Conservation (phyloP, 176 grass and related monocot species). For the Rhynchospora pubera region DNA sequence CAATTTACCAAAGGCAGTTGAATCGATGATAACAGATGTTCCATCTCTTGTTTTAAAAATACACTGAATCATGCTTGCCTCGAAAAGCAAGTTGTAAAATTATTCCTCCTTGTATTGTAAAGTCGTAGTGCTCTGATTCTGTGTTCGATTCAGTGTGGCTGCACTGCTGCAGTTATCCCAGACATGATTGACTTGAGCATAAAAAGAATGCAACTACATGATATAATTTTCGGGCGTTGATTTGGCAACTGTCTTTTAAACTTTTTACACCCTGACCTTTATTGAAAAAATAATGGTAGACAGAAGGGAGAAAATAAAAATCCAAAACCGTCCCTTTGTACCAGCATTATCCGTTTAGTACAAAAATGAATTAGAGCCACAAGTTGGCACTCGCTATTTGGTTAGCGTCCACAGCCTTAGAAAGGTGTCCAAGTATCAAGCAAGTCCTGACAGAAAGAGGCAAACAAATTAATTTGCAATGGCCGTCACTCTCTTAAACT, state of each 20-base stretch:
- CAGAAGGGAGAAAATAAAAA: background rate
- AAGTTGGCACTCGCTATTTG: background rate
- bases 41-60: too few species aligned
- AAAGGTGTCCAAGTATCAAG: background rate
- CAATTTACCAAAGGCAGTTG: background rate
- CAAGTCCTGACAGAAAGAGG: background rate
- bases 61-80: background rate
- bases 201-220: too few species aligned
- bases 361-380: background rate
- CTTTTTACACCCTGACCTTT: background rate
- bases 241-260: background rate
- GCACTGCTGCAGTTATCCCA: too few species aligned
- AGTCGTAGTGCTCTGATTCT: background rate
- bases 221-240: too few species aligned
- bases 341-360: background rate
- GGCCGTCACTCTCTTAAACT: background rate
- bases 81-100: background rate
- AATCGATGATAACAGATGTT: too few species aligned
- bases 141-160: background rate
- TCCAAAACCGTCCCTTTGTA: background rate
- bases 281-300: background rate
- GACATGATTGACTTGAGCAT: too few species aligned
- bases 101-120: background rate
- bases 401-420: background rate
- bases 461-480: background rate